Percentiles rank a stretch among this genome's conserved stretches.
Conservation (phyloP, 2,329 filamentous ascomycete genomes). For the Alternaria sp. region DNA sequence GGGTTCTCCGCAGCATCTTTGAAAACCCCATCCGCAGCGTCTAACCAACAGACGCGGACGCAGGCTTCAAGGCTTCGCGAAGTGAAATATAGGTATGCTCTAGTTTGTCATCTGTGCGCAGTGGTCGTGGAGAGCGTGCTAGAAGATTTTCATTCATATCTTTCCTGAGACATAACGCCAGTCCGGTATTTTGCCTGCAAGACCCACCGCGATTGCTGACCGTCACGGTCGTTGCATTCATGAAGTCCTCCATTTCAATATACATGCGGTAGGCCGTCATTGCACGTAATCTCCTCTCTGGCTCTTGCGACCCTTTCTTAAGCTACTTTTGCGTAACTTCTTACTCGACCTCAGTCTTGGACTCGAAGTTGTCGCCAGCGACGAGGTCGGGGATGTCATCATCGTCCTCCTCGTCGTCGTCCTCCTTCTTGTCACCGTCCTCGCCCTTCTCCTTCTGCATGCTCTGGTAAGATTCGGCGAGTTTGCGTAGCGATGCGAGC, state of each 20-base stretch:
- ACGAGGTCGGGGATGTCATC: conserved; percentile 98
- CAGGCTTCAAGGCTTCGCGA: background rate
- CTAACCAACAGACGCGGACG: background rate
- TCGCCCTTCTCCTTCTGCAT: conserved; percentile 92
- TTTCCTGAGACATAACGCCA: conserved; percentile 42
- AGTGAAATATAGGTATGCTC: background rate
- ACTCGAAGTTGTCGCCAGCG: conserved; percentile 97
- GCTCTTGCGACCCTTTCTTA: conserved; percentile 23
- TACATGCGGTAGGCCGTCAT: conserved; percentile 30
- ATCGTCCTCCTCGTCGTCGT: conserved; percentile 64
- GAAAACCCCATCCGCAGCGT: background rate
- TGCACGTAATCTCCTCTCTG: conserved; percentile 25
- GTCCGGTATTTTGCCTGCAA: conserved; percentile 39
- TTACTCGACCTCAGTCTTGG: conserved; percentile 84
- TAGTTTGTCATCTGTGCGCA: background rate
- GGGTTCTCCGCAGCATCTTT: background rate
- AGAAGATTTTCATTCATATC: conserved; percentile 47
- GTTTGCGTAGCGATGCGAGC: conserved; percentile 94
- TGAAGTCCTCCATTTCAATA: conserved; percentile 28
- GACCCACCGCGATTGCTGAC: conserved; percentile 38
- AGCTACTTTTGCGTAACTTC: conserved; percentile 14
- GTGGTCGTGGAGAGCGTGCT: conserved; percentile 23
- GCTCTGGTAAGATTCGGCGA: conserved; percentile 99
- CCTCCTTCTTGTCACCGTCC: conserved; percentile 71
- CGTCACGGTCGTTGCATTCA: conserved; percentile 22